A percentile compares a stretch with the other conserved stretches of the same genome.
phyloP scores from a whole-genome alignment of 345 rosid species.

The Hevea brasiliensis region DNA sequence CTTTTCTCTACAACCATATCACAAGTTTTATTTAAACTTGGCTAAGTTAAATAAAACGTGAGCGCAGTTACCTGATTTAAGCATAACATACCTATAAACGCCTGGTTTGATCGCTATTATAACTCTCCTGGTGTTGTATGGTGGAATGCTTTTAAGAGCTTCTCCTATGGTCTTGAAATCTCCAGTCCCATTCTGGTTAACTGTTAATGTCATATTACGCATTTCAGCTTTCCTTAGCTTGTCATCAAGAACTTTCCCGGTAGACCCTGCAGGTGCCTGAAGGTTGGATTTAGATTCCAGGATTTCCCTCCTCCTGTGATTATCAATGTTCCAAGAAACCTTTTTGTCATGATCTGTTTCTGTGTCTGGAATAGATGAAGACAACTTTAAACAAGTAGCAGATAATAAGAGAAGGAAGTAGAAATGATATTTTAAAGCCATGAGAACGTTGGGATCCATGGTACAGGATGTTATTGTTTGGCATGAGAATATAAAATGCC shows the following conservation, averaged over 20 bases:
- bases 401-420: conserved; percentile 13
- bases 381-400: background rate
- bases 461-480: conserved; percentile 1
- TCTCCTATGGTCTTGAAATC: conserved; percentile 47
- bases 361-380: conserved; percentile 5
- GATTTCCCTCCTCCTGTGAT: conserved; percentile 25
- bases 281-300: conserved; percentile 18
- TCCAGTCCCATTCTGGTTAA: conserved; percentile 49
- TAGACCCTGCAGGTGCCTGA: background rate
- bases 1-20: conserved; percentile 44
- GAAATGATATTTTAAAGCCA: conserved; percentile 34
- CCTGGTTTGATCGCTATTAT: conserved; percentile 50
- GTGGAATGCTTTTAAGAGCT: conserved; percentile 50
- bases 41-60: no score
- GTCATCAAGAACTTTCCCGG: conserved; percentile 32
- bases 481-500: conserved; percentile 9
- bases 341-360: conserved; percentile 35
- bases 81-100: conserved; percentile 46
- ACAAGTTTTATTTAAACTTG: no score
- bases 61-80: no score
- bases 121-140: conserved; percentile 44
- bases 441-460: background rate
- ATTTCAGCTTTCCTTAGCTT: conserved; percentile 51
- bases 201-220: conserved; percentile 37
- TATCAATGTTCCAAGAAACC: conserved; percentile 50